A percentile compares a stretch with the other conserved stretches of the same genome.
Conservation (phyloP, 2,329 filamentous ascomycete genomes). For the Penicillium sp. region DNA sequence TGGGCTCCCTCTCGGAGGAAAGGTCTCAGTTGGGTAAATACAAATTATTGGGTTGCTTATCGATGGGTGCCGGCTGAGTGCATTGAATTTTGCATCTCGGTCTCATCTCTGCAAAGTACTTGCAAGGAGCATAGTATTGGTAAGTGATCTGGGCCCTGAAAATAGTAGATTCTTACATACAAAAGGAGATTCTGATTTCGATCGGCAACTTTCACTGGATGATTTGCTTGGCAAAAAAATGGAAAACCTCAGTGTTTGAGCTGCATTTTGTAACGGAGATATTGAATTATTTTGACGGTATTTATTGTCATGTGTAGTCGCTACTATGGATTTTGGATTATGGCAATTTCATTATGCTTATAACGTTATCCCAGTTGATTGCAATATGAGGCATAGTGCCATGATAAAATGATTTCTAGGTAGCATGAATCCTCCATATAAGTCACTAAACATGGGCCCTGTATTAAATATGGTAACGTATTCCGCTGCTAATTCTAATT, state of each 20-base stretch:
- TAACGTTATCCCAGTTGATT: too few relatives aligned
- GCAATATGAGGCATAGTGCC: too few relatives aligned
- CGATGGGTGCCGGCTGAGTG: constrained; percentile 10
- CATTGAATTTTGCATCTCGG: constrained; percentile 4
- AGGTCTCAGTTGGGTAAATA: constrained; percentile 3
- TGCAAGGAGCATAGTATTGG: constrained; percentile 4
- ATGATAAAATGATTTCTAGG: too few relatives aligned
- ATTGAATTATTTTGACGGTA: too few relatives aligned
- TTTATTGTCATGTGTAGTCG: too few relatives aligned
- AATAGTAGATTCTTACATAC: background rate
- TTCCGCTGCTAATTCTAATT: too few relatives aligned
- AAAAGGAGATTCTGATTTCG: constrained; percentile 3
- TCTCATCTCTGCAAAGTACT: constrained; percentile 5
- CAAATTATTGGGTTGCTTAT: constrained; percentile 11
- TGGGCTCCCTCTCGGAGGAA: background rate
- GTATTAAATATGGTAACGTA: too few relatives aligned
- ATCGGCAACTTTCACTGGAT: constrained; percentile 1
- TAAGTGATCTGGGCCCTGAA: constrained; percentile 3
- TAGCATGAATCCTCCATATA: too few relatives aligned
- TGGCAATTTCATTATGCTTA: too few relatives aligned
- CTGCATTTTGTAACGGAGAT: background rate
- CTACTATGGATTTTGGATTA: too few relatives aligned
- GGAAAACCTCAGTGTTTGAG: background rate
- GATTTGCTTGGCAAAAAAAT: background rate
- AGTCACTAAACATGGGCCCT: too few relatives aligned